A percentile compares a stretch with the other conserved stretches of the same genome.
phyloP scores from a whole-genome alignment of 352 stramenopile species.

The Lagenidium giganteum region DNA sequence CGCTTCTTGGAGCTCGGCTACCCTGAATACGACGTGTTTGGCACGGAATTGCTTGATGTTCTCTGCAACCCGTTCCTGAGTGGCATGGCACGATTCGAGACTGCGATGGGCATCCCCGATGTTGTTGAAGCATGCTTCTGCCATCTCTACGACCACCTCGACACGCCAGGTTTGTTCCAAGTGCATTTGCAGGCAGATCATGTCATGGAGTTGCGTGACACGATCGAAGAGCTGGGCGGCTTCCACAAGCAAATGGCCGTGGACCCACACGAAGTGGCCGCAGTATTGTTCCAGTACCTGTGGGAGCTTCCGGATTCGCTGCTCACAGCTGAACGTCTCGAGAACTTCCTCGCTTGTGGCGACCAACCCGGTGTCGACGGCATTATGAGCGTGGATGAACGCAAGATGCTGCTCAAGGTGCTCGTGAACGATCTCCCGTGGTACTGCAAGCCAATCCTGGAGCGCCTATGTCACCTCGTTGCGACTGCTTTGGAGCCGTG shows the following conservation, averaged over 20 bases:
- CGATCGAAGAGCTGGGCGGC: constrained; percentile 61
- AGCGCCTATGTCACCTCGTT: constrained; percentile 50
- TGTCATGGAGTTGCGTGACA: constrained; percentile 60
- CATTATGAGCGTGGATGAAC: constrained; percentile 36
- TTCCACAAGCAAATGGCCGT: constrained; percentile 71
- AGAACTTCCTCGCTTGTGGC: constrained; percentile 48
- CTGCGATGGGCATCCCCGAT: constrained; percentile 56
- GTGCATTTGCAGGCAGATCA: constrained; percentile 56
- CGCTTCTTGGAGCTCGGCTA: constrained; percentile 70
- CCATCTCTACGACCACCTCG: constrained; percentile 59
- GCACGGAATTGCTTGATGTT: constrained; percentile 51
- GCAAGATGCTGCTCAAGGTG: constrained; percentile 38
- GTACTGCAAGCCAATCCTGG: constrained; percentile 57
- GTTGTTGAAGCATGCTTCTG: constrained; percentile 63
- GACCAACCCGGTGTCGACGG: constrained; percentile 11
- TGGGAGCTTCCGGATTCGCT: constrained; percentile 66
- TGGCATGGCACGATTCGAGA: constrained; percentile 67
- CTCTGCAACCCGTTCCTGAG: constrained; percentile 74
- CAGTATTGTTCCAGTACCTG: constrained; percentile 65
- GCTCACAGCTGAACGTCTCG: constrained; percentile 47
- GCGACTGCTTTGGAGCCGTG: constrained; percentile 40
- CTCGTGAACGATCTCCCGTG: constrained; percentile 69
- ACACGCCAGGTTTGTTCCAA: constrained; percentile 63
- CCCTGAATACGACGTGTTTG: constrained; percentile 69
- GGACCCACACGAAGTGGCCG: constrained; percentile 62